Percentiles rank a stretch among this genome's conserved stretches.
Evolutionary conservation across 192 early-diverging fungal genomes (phyloP).

Genomic region (Coemansia umbellata): DNA sequence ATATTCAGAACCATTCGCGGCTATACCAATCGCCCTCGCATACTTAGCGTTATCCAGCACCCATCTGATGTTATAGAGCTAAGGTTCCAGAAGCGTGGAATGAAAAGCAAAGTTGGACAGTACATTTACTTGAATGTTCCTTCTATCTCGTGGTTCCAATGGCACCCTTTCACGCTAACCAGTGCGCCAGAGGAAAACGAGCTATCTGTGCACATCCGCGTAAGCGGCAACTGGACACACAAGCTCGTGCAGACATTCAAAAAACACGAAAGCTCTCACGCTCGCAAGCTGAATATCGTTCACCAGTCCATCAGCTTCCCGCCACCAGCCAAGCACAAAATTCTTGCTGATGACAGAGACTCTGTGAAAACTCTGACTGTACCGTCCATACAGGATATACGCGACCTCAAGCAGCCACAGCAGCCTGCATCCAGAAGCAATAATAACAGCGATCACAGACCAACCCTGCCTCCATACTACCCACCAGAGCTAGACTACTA

Average conservation of each 20-base stretch:
- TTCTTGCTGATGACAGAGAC: background rate
- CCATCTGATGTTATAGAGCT: constrained; percentile 79
- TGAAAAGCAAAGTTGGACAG: constrained; percentile 63
- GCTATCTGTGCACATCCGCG: constrained; percentile 69
- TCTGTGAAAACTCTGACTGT: background rate
- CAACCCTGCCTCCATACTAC: constrained; percentile 2
- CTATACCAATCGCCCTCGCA: constrained; percentile 55
- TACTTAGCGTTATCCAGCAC: constrained; percentile 77
- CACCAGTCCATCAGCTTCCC: background rate
- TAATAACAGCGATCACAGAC: constrained; percentile 2
- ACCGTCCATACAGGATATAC: background rate
- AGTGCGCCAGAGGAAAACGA: constrained; percentile 75
- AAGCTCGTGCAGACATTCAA: constrained; percentile 42
- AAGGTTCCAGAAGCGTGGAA: constrained; percentile 61
- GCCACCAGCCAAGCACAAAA: background rate
- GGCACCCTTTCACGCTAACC: constrained; percentile 84
- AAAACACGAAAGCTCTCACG: background rate
- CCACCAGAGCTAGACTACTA: constrained; percentile 25
- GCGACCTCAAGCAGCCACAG: background rate
- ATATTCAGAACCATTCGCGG: constrained; percentile 63
- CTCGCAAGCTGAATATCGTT: background rate
- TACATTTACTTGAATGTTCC: constrained; percentile 72
- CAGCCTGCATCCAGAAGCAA: too few relatives aligned
- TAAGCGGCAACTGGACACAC: constrained; percentile 70
- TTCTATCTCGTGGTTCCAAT: constrained; percentile 62